Evolutionary conservation across 495 filamentous ascomycete species (phyloP), one percentile per base, ranked within the genome.

Genomic region (Oidiodendron maius): DNA sequence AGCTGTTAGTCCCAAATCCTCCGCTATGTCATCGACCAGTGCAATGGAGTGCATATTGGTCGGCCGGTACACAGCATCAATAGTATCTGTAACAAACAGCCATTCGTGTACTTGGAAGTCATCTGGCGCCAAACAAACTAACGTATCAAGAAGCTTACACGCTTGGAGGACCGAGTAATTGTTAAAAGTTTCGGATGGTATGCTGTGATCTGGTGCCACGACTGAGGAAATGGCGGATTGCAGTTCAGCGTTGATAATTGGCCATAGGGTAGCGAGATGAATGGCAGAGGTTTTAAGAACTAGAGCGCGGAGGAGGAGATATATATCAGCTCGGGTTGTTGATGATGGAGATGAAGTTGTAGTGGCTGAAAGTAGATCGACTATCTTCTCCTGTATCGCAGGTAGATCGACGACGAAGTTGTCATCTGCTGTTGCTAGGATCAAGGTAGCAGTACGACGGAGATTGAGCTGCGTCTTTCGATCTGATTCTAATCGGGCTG

Each of bases 51-150:
- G 74, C 68, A 82, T 86, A 41, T 73, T 67, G n/a, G 78, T 64
- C 1, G 89, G 83, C 13, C 85, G 80, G 60, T 97, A 97, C 18
- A 97, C 89, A 1, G 94, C 90, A 60, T 99, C 93, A 55, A 96
- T 91, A 28, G 91, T 96, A 61, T 99, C 94, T 4, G 90, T 91
- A 20, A 97, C 81, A 64, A 94, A 99, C 15, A 97, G 77, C 93
- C 93, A 99, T 69, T 96, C 89, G 46, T 89, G 78, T 32, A 95
- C 73, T 62, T 97, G 93, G 64, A 96, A 99, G 60, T 97, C 93
- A 52, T 99, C 94, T 0, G 90, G 93, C 3, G 83, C 83, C 15
- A 88, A 71, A n/a, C 87, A 78, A 21, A 99, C 71, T 4, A 99
- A 68, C 18, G 84, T 70, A 50, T 96, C 94, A 5, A 99, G 72